Evolutionary conservation across 2,329 filamentous ascomycete species (phyloP).

Genomic region (Colletotrichum tanaceti): DNA sequence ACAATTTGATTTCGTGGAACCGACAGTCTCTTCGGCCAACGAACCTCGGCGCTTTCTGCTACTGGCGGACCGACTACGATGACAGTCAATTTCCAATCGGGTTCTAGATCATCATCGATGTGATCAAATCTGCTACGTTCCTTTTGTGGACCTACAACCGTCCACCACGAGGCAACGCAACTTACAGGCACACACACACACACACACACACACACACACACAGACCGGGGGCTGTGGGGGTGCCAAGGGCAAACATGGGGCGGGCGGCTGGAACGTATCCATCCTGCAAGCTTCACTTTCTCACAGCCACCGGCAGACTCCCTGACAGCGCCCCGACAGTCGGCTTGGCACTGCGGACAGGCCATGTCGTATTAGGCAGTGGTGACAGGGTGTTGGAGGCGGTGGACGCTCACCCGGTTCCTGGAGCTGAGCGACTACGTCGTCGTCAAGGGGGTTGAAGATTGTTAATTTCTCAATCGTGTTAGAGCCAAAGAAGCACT

Average conservation of each 20-base stretch:
- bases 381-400: slow-evolving; percentile 25
- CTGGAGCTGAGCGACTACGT: slow-evolving; percentile 35
- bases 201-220: not conserved
- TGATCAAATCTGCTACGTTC: slow-evolving; percentile 1
- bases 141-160: slow-evolving; percentile 4
- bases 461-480: slow-evolving; percentile 29
- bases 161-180: slow-evolving; percentile 8
- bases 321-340: slow-evolving; percentile 15
- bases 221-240: slow-evolving; percentile 7
- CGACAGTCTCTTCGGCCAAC: slow-evolving; percentile 9
- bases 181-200: not conserved
- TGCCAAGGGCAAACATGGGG: slow-evolving; percentile 21
- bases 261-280: slow-evolving; percentile 19
- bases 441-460: slow-evolving; percentile 26
- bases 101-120: slow-evolving; percentile 3
- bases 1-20: slow-evolving; percentile 23
- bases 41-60: slow-evolving; percentile 5
- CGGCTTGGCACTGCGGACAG: slow-evolving; percentile 15
- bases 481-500: slow-evolving; percentile 10
- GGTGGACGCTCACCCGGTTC: slow-evolving; percentile 37
- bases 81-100: not conserved
- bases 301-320: slow-evolving; percentile 25
- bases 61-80: not conserved
- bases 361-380: slow-evolving; percentile 26
- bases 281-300: slow-evolving; percentile 35